Base-by-base conservation (phyloP, 768 basidiomycete species). In the Psilocybe subaeruginosa region DNA sequence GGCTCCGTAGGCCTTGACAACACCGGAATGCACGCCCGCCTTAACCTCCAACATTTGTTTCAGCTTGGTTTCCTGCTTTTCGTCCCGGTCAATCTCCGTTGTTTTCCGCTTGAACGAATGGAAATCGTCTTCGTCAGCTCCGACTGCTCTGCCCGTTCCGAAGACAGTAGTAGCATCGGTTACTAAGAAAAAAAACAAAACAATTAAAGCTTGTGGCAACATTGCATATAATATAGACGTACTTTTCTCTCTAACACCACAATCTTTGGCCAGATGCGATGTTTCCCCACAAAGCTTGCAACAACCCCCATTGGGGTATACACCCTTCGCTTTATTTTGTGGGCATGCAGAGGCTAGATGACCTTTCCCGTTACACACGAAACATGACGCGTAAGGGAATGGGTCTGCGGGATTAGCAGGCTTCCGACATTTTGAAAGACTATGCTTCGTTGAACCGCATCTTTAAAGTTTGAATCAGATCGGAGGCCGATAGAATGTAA, bases 51-150 rank as follows among this genome's bases (percentile, higher is more conserved):
- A 70, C 62, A 64, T 65, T 50, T 78, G 78, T 70, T 75, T 83
- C 33, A 64, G 45, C 61, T 76, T 81, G 29, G 78, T 79, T 54
- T 80, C 77, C 47, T 69, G 72, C 66, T 82, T 85, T 68, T 89
- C 87, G 29, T 86, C 84, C 30, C 74, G 79, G 30, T 90, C 85
- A 0, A 92, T 78, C 60, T 89, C 86, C 8, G 72, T 75, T 48
- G 79, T 84, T 56, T 77, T 82, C 47, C 93, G 83, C 70, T 88
- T 89, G 72, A 95, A 82, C 0, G 80, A 79, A 72, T 95, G 95
- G 76, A 96, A 97, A 71, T 97, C 96, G 69, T 98, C 96, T 73
- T 98, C 96, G 70, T 98, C 96, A 8, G 96, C 90, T 23, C 94
- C 93, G 0, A 83, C 86, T 41, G 80, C 85, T 31, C 70, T 71